These are phyloP conservation scores for Aspergillus ustus DNA, from an alignment of 2,329 filamentous ascomycete genomes.

Conservation along the genomic window DNA sequence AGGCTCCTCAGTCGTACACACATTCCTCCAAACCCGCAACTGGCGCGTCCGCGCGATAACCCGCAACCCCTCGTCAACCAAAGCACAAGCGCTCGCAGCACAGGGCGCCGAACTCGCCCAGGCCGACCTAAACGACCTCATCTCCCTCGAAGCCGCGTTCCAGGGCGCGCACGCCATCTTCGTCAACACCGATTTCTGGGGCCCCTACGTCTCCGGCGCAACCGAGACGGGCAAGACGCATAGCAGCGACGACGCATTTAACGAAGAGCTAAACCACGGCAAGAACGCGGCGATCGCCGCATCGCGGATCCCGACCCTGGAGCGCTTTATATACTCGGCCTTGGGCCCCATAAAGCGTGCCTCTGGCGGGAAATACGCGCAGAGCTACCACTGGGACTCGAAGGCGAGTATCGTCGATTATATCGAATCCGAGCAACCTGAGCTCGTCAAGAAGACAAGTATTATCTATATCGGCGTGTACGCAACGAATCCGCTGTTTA, in stretches of 20 bases:
- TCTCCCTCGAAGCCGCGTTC: constrained; percentile 37
- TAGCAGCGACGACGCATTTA: constrained; percentile 41
- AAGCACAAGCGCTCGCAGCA: constrained; percentile 26
- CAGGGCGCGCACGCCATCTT: constrained; percentile 57
- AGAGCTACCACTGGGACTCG: constrained; percentile 55
- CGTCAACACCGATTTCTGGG: constrained; percentile 61
- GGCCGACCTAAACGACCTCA: constrained; percentile 34
- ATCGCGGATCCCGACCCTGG: constrained; percentile 47
- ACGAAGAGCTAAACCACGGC: constrained; percentile 57
- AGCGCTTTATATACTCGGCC: constrained; percentile 57
- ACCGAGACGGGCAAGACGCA: background rate
- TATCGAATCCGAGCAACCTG: constrained; percentile 46
- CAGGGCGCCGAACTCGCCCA: constrained; percentile 36
- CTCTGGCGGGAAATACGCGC: constrained; percentile 51
- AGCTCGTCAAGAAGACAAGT: constrained; percentile 51
- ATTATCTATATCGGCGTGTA: constrained; percentile 41
- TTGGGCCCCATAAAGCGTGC: constrained; percentile 55
- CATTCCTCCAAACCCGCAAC: constrained; percentile 30
- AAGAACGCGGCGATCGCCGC: constrained; percentile 62
- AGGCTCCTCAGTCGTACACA: constrained; percentile 34
- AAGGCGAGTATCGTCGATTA: constrained; percentile 58
- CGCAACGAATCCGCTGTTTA: constrained; percentile 35
- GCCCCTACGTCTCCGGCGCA: constrained; percentile 45
- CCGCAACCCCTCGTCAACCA: constrained; percentile 30
- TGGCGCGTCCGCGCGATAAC: constrained; percentile 41